phyloP scores from a whole-genome alignment of 352 stramenopile species.

The Phytopythium vexans region DNA sequence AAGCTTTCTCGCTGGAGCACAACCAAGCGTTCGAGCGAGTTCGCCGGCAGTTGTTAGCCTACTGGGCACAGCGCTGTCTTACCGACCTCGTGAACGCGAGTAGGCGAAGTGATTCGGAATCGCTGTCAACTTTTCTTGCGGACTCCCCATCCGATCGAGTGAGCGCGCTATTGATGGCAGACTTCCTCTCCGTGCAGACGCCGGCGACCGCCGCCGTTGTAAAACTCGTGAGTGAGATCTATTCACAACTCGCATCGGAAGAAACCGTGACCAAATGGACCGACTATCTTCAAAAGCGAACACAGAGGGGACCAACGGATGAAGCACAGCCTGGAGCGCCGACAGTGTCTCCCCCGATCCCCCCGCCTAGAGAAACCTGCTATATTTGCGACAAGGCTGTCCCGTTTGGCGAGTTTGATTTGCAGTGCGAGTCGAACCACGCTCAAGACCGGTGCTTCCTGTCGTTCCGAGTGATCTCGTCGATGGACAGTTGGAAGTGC shows the following conservation, averaged over 20 bases:
- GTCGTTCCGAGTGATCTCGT: conserved; percentile 61
- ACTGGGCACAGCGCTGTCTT: conserved; percentile 65
- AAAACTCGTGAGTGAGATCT: conserved; percentile 53
- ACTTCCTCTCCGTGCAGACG: conserved; percentile 70
- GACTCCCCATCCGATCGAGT: conserved; percentile 31
- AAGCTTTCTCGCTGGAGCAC: conserved; percentile 40
- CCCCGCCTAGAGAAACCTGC: conserved; percentile 53
- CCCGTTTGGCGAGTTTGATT: conserved; percentile 59
- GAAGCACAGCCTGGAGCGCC: neutral
- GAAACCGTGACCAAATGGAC: conserved; percentile 45
- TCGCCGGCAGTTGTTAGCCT: conserved; percentile 42
- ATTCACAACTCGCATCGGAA: conserved; percentile 47
- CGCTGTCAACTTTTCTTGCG: conserved; percentile 20
- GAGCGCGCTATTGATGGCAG: conserved; percentile 71
- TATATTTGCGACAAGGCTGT: conserved; percentile 67
- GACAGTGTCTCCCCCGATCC: conserved; percentile 14
- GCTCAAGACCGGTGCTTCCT: conserved; percentile 75
- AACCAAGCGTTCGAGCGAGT: conserved; percentile 33
- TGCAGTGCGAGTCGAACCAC: conserved; percentile 56
- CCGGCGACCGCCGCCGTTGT: conserved; percentile 28
- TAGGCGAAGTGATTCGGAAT: conserved; percentile 19
- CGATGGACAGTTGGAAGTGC: conserved; percentile 80
- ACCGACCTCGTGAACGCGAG: conserved; percentile 38
- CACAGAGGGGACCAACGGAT: neutral
- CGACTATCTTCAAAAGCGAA: conserved; percentile 27